phyloP scores from a whole-genome alignment of 495 filamentous ascomycete species.

The Parathielavia hyrcaniae region DNA sequence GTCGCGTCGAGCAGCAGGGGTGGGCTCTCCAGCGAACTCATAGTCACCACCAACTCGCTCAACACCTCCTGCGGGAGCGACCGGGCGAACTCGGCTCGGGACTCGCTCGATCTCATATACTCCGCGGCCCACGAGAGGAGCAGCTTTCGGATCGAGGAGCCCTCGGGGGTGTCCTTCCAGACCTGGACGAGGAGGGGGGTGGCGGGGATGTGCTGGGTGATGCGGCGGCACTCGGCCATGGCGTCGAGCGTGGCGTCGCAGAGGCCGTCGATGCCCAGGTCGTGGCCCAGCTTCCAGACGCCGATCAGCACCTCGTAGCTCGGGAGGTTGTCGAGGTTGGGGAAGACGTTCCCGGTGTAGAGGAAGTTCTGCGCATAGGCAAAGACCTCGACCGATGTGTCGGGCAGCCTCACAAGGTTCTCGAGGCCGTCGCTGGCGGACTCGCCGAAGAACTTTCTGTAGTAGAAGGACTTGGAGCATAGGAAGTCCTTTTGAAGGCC shows the following conservation, averaged over 20 bases:
- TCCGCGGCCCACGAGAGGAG: conserved; percentile 52
- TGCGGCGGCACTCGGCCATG: conserved; percentile 45
- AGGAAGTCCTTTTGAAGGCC: conserved; percentile 52
- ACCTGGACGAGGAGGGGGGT: conserved; percentile 48
- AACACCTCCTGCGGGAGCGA: conserved; percentile 50
- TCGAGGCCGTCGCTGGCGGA: conserved; percentile 35
- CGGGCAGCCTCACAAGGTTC: conserved; percentile 42
- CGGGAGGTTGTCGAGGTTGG: conserved; percentile 34
- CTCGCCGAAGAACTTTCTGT: conserved; percentile 38
- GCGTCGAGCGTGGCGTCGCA: conserved; percentile 46
- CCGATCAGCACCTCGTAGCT: conserved; percentile 46
- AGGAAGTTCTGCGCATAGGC: conserved; percentile 48
- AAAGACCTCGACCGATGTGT: conserved; percentile 43
- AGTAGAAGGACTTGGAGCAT: conserved; percentile 44
- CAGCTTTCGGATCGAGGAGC: conserved; percentile 48
- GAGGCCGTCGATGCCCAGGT: conserved; percentile 48
- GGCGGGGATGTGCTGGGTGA: conserved; percentile 46
- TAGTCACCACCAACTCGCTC: conserved; percentile 51
- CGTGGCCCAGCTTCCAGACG: conserved; percentile 47
- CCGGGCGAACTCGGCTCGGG: conserved; percentile 45
- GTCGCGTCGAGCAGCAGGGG: conserved; percentile 25
- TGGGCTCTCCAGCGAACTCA: conserved; percentile 42
- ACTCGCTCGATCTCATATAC: conserved; percentile 48
- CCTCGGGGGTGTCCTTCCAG: conserved; percentile 51
- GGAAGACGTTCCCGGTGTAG: conserved; percentile 44